These are phyloP conservation scores for Pseudocercospora musae DNA, from an alignment of 2,329 filamentous ascomycete genomes.

Conservation along the genomic window DNA sequence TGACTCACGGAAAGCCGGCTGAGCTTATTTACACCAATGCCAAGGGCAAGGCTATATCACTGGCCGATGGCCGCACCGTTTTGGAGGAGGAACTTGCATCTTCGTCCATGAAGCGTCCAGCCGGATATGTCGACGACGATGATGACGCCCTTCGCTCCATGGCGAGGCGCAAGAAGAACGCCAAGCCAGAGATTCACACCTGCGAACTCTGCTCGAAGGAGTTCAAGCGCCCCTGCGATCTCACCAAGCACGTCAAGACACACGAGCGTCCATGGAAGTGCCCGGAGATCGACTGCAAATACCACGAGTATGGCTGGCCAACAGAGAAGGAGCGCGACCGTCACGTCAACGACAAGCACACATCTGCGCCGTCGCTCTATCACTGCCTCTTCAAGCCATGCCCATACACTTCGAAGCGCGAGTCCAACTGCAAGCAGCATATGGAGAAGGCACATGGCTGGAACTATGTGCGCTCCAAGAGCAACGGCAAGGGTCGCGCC, in stretches of 20 bases:
- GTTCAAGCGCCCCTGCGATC: conserved; percentile 94
- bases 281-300: conserved; percentile 76
- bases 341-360: conserved; percentile 96
- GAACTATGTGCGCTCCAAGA: conserved; percentile 87
- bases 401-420: conserved; percentile 90
- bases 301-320: conserved; percentile 85
- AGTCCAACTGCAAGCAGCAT: conserved; percentile 97
- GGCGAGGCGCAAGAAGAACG: conserved; percentile 93
- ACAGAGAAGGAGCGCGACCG: conserved; percentile 97
- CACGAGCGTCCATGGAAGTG: conserved; percentile 98
- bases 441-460: conserved; percentile 97
- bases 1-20: conserved; percentile 76
- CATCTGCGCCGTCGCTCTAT: conserved; percentile 71
- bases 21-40: conserved; percentile 75
- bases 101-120: conserved; percentile 50
- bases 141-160: conserved; percentile 85
- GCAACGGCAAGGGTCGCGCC: conserved; percentile 68
- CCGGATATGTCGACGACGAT: conserved; percentile 63
- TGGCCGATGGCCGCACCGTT: conserved; percentile 49
- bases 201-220: conserved; percentile 83
- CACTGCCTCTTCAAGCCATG: conserved; percentile 80
- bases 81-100: conserved; percentile 61
- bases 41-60: conserved; percentile 73
- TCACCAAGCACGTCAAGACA: conserved; percentile 98
- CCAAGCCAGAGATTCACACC: conserved; percentile 43